These are phyloP conservation scores for Scleromitrula shiraiana DNA, from an alignment of 2,329 filamentous ascomycete genomes.

Conservation along the genomic window DNA sequence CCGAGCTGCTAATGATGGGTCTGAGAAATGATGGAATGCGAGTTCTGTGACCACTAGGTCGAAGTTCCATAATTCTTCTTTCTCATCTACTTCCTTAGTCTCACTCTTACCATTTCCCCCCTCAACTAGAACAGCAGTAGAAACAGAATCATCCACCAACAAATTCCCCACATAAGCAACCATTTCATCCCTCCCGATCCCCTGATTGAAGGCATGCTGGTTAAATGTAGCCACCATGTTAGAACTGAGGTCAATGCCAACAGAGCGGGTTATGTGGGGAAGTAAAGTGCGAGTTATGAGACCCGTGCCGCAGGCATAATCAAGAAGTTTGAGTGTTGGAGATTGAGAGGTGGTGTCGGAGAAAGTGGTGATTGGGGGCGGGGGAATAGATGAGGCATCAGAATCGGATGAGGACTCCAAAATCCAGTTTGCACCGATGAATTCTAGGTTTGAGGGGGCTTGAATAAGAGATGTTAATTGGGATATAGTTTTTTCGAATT, in stretches of 20 bases:
- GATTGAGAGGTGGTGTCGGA: not conserved
- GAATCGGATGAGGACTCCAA: not conserved
- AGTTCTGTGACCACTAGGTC: constrained; percentile 57
- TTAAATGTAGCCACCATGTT: constrained; percentile 67
- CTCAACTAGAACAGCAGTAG: too few relatives aligned
- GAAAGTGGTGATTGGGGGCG: constrained; percentile 15
- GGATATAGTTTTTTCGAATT: constrained; percentile 44
- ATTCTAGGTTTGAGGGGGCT: constrained; percentile 40
- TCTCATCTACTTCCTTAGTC: not conserved
- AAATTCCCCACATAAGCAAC: constrained; percentile 51
- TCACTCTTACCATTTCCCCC: too few relatives aligned
- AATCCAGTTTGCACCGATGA: constrained; percentile 53
- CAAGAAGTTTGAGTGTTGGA: constrained; percentile 39
- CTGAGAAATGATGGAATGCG: constrained; percentile 60
- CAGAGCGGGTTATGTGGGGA: constrained; percentile 52
- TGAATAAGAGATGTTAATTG: constrained; percentile 48
- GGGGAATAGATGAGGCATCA: constrained; percentile 12
- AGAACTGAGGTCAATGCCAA: constrained; percentile 63
- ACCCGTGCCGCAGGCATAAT: constrained; percentile 72
- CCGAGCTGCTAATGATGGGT: constrained; percentile 51
- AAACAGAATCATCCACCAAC: constrained; percentile 26
- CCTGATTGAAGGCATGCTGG: constrained; percentile 46
- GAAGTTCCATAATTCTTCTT: constrained; percentile 54
- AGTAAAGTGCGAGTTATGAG: constrained; percentile 39
- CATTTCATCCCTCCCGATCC: constrained; percentile 45